Conservation (phyloP, 306 rosid species). For the Cicer yamashitae region DNA sequence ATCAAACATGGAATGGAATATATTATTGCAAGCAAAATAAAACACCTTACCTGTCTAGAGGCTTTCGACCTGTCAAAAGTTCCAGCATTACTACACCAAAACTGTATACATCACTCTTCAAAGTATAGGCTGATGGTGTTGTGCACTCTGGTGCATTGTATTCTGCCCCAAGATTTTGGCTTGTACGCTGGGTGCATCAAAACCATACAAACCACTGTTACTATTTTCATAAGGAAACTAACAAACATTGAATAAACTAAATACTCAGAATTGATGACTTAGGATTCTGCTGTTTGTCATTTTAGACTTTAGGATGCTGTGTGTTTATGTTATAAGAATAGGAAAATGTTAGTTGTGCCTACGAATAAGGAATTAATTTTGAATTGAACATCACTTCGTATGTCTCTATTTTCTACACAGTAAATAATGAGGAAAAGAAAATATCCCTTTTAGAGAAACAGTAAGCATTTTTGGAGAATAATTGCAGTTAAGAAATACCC, state of each 20-base stretch:
- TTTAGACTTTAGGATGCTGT: too few relatives aligned
- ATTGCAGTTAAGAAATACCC: background rate
- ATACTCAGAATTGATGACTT: too few relatives aligned
- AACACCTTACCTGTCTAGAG: constrained; percentile 67
- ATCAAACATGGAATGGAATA: constrained; percentile 31
- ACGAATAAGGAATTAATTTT: too few relatives aligned
- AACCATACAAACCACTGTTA: background rate
- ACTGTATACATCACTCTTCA: constrained; percentile 85
- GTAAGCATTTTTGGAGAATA: background rate
- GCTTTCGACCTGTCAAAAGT: constrained; percentile 83
- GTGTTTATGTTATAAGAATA: too few relatives aligned
- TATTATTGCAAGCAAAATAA: constrained; percentile 9
- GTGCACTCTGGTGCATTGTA: constrained; percentile 92
- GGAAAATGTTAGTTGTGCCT: too few relatives aligned
- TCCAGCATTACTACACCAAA: constrained; percentile 94
- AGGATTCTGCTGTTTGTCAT: too few relatives aligned
- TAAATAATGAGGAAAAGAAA: background rate
- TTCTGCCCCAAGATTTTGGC: constrained; percentile 76
- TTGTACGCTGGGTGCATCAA: constrained; percentile 56
- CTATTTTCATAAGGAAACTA: background rate
- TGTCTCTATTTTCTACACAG: background rate
- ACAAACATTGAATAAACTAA: too few relatives aligned
- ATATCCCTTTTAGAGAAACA: background rate
- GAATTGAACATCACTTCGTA: background rate
- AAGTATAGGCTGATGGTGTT: constrained; percentile 63